These are phyloP conservation scores for Uronychia setigera DNA, from an alignment of 73 alveolate species.

Conservation along the genomic window DNA sequence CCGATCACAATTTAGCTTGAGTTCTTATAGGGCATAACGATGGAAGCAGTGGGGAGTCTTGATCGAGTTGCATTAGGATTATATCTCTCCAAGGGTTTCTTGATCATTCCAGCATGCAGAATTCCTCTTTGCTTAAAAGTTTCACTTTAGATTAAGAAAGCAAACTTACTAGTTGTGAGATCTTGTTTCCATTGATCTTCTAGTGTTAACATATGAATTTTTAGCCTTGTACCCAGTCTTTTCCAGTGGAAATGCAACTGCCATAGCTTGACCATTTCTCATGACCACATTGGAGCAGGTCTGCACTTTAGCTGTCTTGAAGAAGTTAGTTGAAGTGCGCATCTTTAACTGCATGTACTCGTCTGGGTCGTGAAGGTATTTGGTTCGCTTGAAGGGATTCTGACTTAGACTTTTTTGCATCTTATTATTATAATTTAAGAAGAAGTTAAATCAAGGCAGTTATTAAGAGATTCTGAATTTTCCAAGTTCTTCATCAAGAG, in stretches of 20 bases:
- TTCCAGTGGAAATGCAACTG: constrained; percentile 75
- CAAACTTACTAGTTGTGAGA: constrained; percentile 16
- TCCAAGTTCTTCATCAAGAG: not conserved
- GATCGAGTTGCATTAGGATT: constrained; percentile 64
- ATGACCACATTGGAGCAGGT: constrained; percentile 68
- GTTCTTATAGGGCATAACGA: constrained; percentile 74
- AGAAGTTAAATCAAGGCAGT: no score
- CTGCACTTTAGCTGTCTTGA: constrained; percentile 51
- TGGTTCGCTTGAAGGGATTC: not conserved
- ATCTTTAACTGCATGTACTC: constrained; percentile 20
- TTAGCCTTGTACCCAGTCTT: constrained; percentile 64
- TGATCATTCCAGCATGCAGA: constrained; percentile 82
- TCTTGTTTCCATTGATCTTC: constrained; percentile 40
- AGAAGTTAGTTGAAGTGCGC: constrained; percentile 59
- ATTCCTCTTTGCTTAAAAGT: constrained; percentile 23
- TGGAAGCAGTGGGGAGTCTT: constrained; percentile 63
- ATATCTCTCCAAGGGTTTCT: constrained; percentile 81
- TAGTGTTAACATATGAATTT: constrained; percentile 48
- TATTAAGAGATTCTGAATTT: not conserved
- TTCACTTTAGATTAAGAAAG: constrained; percentile 9
- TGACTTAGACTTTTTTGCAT: not conserved
- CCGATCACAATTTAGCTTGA: constrained; percentile 69
- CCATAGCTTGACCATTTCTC: constrained; percentile 75
- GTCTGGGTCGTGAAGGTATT: constrained; percentile 49
- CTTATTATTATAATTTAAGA: no score